A percentile compares a stretch with the other conserved stretches of the same genome.
Conservation (phyloP, 2,329 filamentous ascomycete genomes). For the Tolypocladium amazonense region DNA sequence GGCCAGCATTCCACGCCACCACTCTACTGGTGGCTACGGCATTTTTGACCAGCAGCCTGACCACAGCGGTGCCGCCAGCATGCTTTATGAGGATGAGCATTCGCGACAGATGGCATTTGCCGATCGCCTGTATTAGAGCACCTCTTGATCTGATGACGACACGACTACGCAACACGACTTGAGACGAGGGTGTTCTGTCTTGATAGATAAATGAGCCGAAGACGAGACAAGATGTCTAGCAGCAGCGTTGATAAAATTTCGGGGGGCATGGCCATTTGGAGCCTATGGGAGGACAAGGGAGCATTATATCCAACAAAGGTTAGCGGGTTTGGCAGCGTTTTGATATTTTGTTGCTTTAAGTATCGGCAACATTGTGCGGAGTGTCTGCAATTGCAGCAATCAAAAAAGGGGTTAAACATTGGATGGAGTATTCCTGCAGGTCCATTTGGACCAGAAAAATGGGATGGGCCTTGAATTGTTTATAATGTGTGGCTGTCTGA, state of each 20-base stretch:
- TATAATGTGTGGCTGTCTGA: conserved; percentile 1
- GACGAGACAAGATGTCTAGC: not conserved
- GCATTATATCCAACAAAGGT: not conserved
- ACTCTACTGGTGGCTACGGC: conserved; percentile 25
- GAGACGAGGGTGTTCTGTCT: not conserved
- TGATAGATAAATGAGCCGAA: not conserved
- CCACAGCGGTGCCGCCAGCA: conserved; percentile 14
- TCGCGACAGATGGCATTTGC: conserved; percentile 28
- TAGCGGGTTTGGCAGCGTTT: conserved; percentile 3
- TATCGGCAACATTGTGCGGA: conserved; percentile 1
- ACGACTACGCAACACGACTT: conserved; percentile 1
- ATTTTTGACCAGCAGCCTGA: conserved; percentile 37
- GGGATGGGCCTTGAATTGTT: not conserved
- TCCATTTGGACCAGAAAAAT: not conserved
- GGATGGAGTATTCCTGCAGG: not conserved
- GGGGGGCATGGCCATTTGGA: not conserved
- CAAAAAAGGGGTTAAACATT: not conserved
- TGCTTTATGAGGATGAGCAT: conserved; percentile 35
- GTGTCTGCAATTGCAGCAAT: conserved; percentile 3
- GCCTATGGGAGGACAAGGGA: not conserved
- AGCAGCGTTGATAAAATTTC: not conserved
- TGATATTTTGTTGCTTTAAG: not conserved
- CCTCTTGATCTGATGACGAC: conserved; percentile 4
- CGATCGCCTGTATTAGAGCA: conserved; percentile 30
- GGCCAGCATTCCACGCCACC: conserved; percentile 17